Evolutionary conservation across 352 stramenopile genomes (phyloP).

Genomic region (Paralagenidium karlingii): DNA sequence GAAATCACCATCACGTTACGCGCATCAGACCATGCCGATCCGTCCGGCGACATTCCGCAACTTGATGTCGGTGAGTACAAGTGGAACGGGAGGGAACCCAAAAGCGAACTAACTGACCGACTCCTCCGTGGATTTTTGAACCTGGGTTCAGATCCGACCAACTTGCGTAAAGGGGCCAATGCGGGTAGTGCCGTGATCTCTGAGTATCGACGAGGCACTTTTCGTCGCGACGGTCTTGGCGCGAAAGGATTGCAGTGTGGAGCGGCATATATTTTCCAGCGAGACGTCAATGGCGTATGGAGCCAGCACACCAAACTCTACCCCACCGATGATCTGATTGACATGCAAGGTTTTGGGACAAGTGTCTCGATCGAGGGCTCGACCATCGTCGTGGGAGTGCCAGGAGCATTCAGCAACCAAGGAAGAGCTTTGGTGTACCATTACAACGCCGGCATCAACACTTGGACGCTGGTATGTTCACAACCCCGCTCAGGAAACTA

Average conservation of each 20-base stretch:
- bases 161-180: too few relatives aligned
- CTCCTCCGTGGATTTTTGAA: too few relatives aligned
- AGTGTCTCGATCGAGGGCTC: constrained; percentile 29
- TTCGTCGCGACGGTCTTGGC: constrained; percentile 31
- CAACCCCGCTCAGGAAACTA: not conserved
- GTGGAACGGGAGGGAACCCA: too few relatives aligned
- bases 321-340: constrained; percentile 16
- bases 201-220: constrained; percentile 46
- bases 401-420: constrained; percentile 33
- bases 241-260: constrained; percentile 62
- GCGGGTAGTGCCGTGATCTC: constrained; percentile 2
- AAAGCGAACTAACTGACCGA: too few relatives aligned
- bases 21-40: constrained; percentile 40
- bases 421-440: constrained; percentile 70
- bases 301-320: constrained; percentile 36
- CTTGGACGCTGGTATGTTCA: constrained; percentile 24
- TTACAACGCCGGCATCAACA: constrained; percentile 17
- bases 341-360: constrained; percentile 42
- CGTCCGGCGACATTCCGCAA: constrained; percentile 38
- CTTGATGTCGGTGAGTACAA: too few relatives aligned
- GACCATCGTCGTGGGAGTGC: constrained; percentile 48
- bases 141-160: too few relatives aligned
- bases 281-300: constrained; percentile 22
- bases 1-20: constrained; percentile 44
- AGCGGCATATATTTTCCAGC: constrained; percentile 50